Base-by-base conservation (phyloP, 2,329 filamentous ascomycete genomes). In the Fonsecaea nubica region DNA sequence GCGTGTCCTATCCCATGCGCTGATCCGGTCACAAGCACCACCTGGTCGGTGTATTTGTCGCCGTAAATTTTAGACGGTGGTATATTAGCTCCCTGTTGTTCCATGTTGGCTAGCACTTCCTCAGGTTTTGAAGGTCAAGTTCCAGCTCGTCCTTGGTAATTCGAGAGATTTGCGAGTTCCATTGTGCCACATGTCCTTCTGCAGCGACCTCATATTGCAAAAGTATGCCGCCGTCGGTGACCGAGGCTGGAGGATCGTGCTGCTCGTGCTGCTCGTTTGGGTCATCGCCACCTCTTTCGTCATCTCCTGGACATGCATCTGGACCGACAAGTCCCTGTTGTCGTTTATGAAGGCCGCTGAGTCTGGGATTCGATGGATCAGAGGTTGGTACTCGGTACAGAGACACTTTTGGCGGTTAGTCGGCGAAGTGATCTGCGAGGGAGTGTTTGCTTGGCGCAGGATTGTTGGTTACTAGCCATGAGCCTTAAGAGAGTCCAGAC, bases 1-100 rank as follows among this genome's bases (percentile, higher is more conserved):
- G 79, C 80, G 12, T 82, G 77, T 21, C 83, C 84, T 57, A 86
- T 86, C 18, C 84, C 84, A 6, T 77, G 78, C 1, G 80, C 80
- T 25, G 80, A 79, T 21, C 84, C 84, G 3, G 83, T 84, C 35
- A 86, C 72, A 62, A 81, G 80, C 62, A 84, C 79, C 59, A 84
- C 79, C 21, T 69, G 58, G 15, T 50, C 15, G 48, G 33, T 18
- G 18, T 60, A 58, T 53, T 64, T 58, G 36, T 58, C 55, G 36
- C 32, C 33, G 36, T 58, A 55, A 33, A 18, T 50, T 50, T 25
- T 33, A 30, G n/a, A 10, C 5, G 53, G 13, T 21, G 53, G 53
- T 33, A 55, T 55, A 55, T 32, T 55, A 6, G 53, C 53, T n/a
- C 53, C 53, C 30, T 18, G 45, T 50, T 50, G 45, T 50, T 50